Evolutionary conservation across 768 basidiomycete genomes (phyloP), one percentile per base, ranked within the genome.

Genomic region (Trametes meyenii): DNA sequence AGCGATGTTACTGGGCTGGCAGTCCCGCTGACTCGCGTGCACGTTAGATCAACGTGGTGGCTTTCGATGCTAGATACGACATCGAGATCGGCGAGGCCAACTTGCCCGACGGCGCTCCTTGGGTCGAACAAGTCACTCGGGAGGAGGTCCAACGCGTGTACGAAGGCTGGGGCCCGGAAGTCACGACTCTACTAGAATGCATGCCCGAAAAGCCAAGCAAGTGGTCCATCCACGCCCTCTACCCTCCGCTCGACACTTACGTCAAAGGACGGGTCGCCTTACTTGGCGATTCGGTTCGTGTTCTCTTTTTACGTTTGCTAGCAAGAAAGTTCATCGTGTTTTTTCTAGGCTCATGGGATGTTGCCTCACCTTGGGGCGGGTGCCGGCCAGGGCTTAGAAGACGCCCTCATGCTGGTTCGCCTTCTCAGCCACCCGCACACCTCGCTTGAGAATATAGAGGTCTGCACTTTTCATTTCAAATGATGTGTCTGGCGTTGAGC

Each of bases 301-400:
- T n/a, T n/a, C n/a, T 50, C 39, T 21, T 39, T 12, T 13, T 19
- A 36, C 44, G 19, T 33, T 17, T 21, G 50, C 26, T 16, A 53
- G n/a, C n/a, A 50, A 14, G 50, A n/a, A 36, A 55, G 45, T 42
- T 45, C 16, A 16, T 38, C 6, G 16, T n/a, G n/a, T 35, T 44
- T 11, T 3, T 16, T 38, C 1, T 21, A 62, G 55, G 84, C 85
- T 11, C 85, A 86, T 65, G 83, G 74, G 0, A 85, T 85, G 84
- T 67, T 78, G 23, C 84, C 86, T 1, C 83, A 85, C 69, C 72
- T 85, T 12, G 84, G 84, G 3, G 78, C 83, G 0, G 85, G 85
- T 1, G 82, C 81, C 7, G 82, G 84, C 5, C 85, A 86, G 71
- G 85, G 83, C 2, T 75, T 86, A 24, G 85, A 86, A 65, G 85